Base-by-base conservation (phyloP, 768 basidiomycete species). In the Mrakia blollopis region DNA sequence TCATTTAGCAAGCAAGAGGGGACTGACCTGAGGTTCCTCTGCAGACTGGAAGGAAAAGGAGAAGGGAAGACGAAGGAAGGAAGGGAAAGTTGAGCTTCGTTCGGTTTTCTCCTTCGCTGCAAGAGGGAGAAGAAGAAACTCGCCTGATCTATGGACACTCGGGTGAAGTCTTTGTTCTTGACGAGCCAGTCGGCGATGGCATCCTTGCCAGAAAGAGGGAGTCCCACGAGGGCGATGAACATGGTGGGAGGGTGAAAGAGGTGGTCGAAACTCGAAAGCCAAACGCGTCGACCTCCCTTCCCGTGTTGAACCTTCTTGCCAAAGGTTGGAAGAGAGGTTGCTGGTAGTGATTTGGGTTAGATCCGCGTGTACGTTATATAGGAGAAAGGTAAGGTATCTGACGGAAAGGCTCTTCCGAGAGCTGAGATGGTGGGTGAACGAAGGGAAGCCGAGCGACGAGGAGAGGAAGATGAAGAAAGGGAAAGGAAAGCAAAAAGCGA, bases 201-300 rank as follows among this genome's bases (percentile, higher is more conserved):
- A 16, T 79, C 74, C 78, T 85, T 86, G 39, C 85, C 85, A 0
- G 83, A 77, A 25, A 81, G 82, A 0, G 84, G 83, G 2, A 84
- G 84, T 4, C 85, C 85, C 6, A 85, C 79, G 71, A 86, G 80
- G 8, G 84, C 82, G 69, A 86, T 84, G 65, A 85, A 82, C 75
- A 76, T 76, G 68, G 25, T 39, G 18, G 37, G 18, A 8, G 16
- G 30, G 6, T 30, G 3, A 37, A 63, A 3, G 62, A 37, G 62
- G 21, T 21, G 18, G 32, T 4, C 5, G 54, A 57, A 28, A 25
- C 57, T 25, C 60, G 60, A 61, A 61, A 30, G 54, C 30, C 14
- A 60, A 30, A n/a, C 60, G 60, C 60, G 60, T 61, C 60, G 47
- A 16, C 6, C 11, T 41, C n/a, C n/a, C n/a, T n/a, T n/a, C n/a